Percentiles rank a stretch among this genome's conserved stretches.
These are phyloP conservation scores for Solanum corneliomulleri DNA, from an alignment of 257 asterid genomes.

Conservation along the genomic window DNA sequence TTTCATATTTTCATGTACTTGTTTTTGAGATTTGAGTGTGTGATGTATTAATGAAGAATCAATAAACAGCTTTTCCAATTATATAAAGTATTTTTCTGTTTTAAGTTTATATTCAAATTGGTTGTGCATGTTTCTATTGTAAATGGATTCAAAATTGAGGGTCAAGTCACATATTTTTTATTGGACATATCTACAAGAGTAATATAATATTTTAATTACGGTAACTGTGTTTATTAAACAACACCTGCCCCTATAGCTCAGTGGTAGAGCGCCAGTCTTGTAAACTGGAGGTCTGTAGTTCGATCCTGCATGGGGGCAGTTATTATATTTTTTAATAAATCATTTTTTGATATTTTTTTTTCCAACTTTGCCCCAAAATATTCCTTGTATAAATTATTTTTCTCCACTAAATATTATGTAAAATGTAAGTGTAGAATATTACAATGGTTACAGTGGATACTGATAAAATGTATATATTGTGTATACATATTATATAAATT, in stretches of 20 bases:
- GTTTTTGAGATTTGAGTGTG: neutral
- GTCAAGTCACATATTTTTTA: neutral
- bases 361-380: neutral
- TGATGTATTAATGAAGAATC: neutral
- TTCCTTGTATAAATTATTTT: neutral
- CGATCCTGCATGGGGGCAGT: neutral
- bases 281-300: neutral
- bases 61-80: neutral
- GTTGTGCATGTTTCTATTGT: neutral
- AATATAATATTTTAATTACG: too few species aligned
- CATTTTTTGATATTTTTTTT: neutral
- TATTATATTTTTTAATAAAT: fast-evolving
- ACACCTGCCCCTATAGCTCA: neutral
- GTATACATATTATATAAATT: neutral
- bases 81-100: neutral
- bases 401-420: neutral
- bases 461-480: neutral
- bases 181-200: neutral
- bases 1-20: neutral
- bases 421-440: neutral
- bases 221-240: fast-evolving
- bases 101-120: neutral
- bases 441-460: neutral
- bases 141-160: too few species aligned
- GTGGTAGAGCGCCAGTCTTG: neutral